Evolutionary conservation across 495 filamentous ascomycete species (phyloP), one percentile per base, ranked within the genome.

Genomic region (Xylaria longipes): DNA sequence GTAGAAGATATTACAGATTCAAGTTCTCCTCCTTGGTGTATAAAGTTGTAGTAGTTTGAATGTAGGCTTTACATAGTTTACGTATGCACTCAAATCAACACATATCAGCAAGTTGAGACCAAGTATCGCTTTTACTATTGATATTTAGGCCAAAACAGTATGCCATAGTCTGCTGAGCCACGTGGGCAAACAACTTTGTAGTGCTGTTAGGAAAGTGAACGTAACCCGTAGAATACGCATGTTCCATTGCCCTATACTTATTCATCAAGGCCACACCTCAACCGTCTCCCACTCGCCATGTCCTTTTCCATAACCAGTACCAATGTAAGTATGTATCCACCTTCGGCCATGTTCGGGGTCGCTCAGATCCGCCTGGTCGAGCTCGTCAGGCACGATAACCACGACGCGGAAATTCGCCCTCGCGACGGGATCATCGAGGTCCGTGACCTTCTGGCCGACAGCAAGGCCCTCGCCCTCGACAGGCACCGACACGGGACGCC

Each of bases 401-500:
- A 95, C 90, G 3, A 98, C 92, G 22, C 96, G 83, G 79, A 97
- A 97, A 76, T 98, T 95, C 71, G 74, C 81, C 70, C 94, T 84
- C 14, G 94, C 93, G 62, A 91, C 82, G 62, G 79, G 75, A 75
- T 95, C 91, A 50, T 92, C 77, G 39, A 94, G 79, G 77, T 93
- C 89, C 27, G 84, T 82, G 3, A 96, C 89, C 78, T 87, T 89
- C 81, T 91, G 88, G 2, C 92, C 94, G 11, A 93, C 80, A 68
- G 82, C 77, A 33, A 91, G 81, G 7, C 86, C 79, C 31, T 84
- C 77, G 63, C 89, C 84, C 6, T 72, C 78, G 0, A 85, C 85
- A 20, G 80, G 80, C 77, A 71, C 54, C 84, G 77, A 63, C 81
- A 86, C 63, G 25, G 89, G 88, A 35, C 78, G 82, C 0, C 95